phyloP scores from a whole-genome alignment of 2,329 filamentous ascomycete species.

The Lachnellula cervina region DNA sequence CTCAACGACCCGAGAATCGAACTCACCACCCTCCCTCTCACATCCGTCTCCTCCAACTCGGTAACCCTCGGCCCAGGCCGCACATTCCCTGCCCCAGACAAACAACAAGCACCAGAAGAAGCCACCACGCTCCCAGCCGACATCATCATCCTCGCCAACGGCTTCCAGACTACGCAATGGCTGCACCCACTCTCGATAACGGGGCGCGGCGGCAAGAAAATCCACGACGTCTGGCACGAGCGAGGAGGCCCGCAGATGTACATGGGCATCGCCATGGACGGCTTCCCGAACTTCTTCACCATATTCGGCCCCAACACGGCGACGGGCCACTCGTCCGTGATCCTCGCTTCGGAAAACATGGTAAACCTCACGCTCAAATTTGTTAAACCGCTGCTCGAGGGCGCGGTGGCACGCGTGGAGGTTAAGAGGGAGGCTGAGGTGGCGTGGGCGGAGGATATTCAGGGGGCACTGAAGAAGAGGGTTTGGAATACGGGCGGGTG shows the following conservation, averaged over 20 bases:
- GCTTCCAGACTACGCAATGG: conserved; percentile 51
- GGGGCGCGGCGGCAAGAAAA: conserved; percentile 42
- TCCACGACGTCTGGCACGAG: conserved; percentile 49
- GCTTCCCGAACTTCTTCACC: conserved; percentile 56
- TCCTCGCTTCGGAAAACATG: conserved; percentile 53
- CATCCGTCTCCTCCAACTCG: conserved; percentile 40
- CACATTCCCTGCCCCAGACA: conserved; percentile 36
- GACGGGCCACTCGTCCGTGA: conserved; percentile 53
- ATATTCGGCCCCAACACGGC: conserved; percentile 55
- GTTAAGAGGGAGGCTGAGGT: conserved; percentile 44
- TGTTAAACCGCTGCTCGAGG: conserved; percentile 45
- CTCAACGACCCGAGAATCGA: conserved; percentile 46
- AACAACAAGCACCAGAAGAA: conserved; percentile 25
- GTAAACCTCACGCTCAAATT: conserved; percentile 50
- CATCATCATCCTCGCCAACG: conserved; percentile 53
- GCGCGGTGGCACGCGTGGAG: conserved; percentile 41
- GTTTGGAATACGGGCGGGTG: conserved; percentile 45
- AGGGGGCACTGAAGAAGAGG: conserved; percentile 39
- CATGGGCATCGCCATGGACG: conserved; percentile 51
- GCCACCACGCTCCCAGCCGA: conserved; percentile 46
- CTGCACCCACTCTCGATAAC: conserved; percentile 48
- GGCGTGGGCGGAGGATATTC: conserved; percentile 43
- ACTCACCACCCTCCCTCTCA: conserved; percentile 48
- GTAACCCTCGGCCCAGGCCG: conserved; percentile 48
- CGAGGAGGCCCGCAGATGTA: conserved; percentile 55